phyloP scores from a whole-genome alignment of 345 rosid genomes.

The Syzygium jambos region DNA sequence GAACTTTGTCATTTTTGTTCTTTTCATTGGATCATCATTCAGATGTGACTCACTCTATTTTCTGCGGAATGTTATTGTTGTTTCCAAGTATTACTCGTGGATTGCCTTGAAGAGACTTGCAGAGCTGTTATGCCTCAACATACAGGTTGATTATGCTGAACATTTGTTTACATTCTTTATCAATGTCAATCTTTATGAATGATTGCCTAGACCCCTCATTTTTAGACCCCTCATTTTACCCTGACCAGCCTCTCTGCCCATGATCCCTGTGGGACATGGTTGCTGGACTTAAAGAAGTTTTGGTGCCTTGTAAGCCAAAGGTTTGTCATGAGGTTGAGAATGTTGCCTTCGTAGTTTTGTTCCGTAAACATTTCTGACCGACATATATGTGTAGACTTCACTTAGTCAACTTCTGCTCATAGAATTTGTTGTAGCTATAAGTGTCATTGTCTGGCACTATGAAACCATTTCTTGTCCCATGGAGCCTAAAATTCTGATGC shows the following conservation, averaged over 20 bases:
- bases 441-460: no score
- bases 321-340: no score
- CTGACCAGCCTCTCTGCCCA: not conserved
- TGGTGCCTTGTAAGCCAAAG: no score
- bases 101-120: conserved; percentile 85
- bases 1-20: not conserved
- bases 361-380: no score
- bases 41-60: not conserved
- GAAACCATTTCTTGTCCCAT: not conserved
- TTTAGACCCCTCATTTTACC: not conserved
- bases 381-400: not conserved
- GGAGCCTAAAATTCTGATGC: not conserved
- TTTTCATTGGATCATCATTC: not conserved
- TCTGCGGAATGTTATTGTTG: conserved; percentile 85
- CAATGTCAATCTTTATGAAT: not conserved
- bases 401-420: not conserved
- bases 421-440: not conserved
- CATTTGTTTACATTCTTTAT: not conserved
- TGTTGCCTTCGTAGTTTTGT: no score
- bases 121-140: conserved; percentile 69
- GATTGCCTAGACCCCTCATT: not conserved
- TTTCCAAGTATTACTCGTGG: conserved; percentile 83
- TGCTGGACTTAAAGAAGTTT: not conserved
- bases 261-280: not conserved
- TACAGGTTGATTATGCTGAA: conserved; percentile 34